Evolutionary conservation across 2,329 filamentous ascomycete genomes (phyloP), one percentile per base, ranked within the genome.

Genomic region (Hypoxylon sp.): DNA sequence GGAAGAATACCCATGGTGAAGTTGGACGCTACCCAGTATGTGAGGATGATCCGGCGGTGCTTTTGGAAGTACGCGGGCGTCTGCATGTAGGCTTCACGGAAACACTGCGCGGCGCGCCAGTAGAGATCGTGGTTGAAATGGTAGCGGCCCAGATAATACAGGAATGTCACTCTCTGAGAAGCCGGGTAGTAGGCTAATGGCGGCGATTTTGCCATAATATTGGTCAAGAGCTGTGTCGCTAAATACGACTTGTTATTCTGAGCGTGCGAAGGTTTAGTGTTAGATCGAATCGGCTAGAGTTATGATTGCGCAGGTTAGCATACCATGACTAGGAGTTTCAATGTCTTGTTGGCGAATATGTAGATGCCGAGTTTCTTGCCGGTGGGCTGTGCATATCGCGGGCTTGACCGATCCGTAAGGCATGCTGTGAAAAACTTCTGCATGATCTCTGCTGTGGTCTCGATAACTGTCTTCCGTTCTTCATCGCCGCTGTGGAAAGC

Each of bases 71-170:
- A 76, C 0, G 80, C 74, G 1, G 85, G 86, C 0, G 85, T 88
- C 79, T 97, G 91, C 55, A 90, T 82, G 79, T 97, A 98, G 2
- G 95, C 93, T 25, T 90, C 86, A 75, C 97, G 88, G 5, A 98
- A 83, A 36, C 91, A 93, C 52, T 89, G 83, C 57, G 91, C 88
- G 0, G 94, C 93, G 25, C 92, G 90, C 68, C 88, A 89, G 79
- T 93, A 97, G 76, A 97, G 91, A 72, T 90, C 91, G 78, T 93
- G 94, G 69, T 92, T 89, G 78, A 97, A 93, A 75, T 94, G 89
- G 80, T 95, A 98, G 64, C 94, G 91, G 17, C 95, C 95, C 5
- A 98, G 90, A 77, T 97, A 97, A 82, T 97, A 98, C 13, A 98
- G 89, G 74, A 94, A 98, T 2, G 94, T 97, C 55, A 97, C 93